Evolutionary conservation across 257 asterid genomes (phyloP).

Genomic region (Forsythia viridissima): DNA sequence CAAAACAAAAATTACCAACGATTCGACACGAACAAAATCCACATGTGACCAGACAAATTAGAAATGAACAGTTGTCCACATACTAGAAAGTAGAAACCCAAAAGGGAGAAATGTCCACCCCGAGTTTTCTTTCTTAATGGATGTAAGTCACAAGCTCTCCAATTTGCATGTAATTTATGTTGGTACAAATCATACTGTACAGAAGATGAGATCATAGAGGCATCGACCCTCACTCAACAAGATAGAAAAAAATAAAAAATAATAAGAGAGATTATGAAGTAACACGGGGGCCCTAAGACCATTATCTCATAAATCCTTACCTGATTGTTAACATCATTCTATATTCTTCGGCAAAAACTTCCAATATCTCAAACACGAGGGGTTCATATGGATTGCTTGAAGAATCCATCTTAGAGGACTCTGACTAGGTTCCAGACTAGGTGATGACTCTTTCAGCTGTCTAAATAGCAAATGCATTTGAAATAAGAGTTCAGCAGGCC

Average conservation of each 20-base stretch:
- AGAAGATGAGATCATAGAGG: not conserved
- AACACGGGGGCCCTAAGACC: not conserved
- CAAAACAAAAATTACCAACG: no score
- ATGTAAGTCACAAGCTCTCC: not conserved
- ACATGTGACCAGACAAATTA: not conserved
- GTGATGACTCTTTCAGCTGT: constrained; percentile 29
- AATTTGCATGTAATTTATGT: not conserved
- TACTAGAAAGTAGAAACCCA: not conserved
- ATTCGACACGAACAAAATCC: not conserved
- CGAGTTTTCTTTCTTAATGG: not conserved
- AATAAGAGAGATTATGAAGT: not conserved
- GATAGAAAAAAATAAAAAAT: not conserved
- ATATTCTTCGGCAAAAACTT: constrained; percentile 49
- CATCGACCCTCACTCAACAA: not conserved
- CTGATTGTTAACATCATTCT: not conserved
- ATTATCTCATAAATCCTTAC: not conserved
- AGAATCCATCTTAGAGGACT: constrained; percentile 57
- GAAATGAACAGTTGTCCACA: not conserved
- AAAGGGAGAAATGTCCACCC: not conserved
- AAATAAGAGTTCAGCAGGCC: constrained; percentile 84
- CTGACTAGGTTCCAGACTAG: constrained; percentile 26
- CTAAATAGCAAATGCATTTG: constrained; percentile 78
- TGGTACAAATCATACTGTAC: not conserved
- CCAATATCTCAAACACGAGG: constrained; percentile 90
- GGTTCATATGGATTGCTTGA: constrained; percentile 79